A percentile compares a stretch with the other conserved stretches of the same genome.
phyloP scores from a whole-genome alignment of 2,329 filamentous ascomycete species.

The Harringtonia aguacate region DNA sequence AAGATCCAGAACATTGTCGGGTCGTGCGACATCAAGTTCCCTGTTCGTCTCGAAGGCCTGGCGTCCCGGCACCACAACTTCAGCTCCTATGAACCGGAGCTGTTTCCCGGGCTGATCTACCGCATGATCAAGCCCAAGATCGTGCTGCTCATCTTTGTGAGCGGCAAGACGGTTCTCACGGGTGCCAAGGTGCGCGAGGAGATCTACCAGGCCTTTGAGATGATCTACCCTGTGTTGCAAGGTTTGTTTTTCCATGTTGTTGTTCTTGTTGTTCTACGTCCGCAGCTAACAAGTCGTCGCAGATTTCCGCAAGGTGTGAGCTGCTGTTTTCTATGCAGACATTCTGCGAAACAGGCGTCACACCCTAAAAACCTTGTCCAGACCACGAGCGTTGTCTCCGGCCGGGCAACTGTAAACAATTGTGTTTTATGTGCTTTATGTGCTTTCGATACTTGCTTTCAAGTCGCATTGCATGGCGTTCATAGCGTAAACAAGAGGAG shows the following conservation, averaged over 20 bases:
- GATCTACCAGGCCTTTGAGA: constrained; percentile 93
- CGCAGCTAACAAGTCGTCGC: no score
- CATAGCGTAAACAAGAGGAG: neutral
- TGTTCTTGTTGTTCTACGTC: constrained; percentile 12
- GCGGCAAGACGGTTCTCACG: constrained; percentile 94
- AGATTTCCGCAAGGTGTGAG: constrained; percentile 48
- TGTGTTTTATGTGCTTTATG: no score
- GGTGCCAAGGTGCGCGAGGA: constrained; percentile 97
- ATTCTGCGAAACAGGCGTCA: no score
- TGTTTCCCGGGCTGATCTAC: constrained; percentile 99
- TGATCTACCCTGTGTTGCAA: constrained; percentile 93
- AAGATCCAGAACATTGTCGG: constrained; percentile 99
- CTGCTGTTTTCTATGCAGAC: neutral
- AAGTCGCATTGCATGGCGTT: constrained; percentile 49
- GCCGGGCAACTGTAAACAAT: constrained; percentile 1
- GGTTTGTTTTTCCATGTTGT: constrained; percentile 38
- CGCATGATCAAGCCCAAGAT: constrained; percentile 99
- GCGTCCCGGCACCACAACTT: constrained; percentile 98
- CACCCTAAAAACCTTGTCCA: no score
- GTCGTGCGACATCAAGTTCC: constrained; percentile 98
- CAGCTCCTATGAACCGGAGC: constrained; percentile 95
- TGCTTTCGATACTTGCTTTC: constrained; percentile 32
- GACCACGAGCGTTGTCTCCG: neutral
- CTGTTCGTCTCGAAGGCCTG: constrained; percentile 90
- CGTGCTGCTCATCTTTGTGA: constrained; percentile 94